phyloP scores from a whole-genome alignment of 495 filamentous ascomycete genomes.

The Cryomyces minteri region DNA sequence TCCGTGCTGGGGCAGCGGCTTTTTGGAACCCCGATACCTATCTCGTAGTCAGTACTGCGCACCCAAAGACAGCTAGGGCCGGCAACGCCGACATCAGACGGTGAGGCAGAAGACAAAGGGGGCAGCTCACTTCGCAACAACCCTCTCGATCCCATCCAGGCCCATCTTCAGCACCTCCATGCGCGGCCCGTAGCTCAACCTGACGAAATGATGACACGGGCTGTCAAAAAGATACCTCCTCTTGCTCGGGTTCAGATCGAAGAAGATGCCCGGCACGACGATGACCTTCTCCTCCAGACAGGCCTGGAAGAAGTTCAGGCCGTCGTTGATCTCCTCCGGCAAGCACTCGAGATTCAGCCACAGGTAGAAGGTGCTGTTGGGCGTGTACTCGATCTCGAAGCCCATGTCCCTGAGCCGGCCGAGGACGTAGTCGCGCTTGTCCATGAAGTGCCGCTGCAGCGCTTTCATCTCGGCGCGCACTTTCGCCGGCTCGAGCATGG shows the following conservation, averaged over 20 bases:
- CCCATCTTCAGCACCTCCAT: constrained; percentile 77
- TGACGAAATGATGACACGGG: constrained; percentile 86
- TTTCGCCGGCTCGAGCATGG: constrained; percentile 70
- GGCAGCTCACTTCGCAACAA: constrained; percentile 39
- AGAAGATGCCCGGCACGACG: constrained; percentile 86
- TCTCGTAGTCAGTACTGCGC: too few species aligned
- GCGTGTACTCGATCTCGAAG: constrained; percentile 50
- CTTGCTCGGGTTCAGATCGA: constrained; percentile 76
- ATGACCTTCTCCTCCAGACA: constrained; percentile 86
- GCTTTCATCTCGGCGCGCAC: constrained; percentile 80
- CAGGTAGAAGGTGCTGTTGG: constrained; percentile 87
- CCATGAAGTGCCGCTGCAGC: constrained; percentile 70
- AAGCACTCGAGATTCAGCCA: constrained; percentile 52
- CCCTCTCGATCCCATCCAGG: constrained; percentile 75
- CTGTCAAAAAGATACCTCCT: constrained; percentile 83
- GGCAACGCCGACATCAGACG: too few species aligned
- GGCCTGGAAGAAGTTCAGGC: constrained; percentile 90
- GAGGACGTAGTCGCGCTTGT: constrained; percentile 82
- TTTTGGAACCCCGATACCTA: too few species aligned
- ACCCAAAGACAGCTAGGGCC: too few species aligned
- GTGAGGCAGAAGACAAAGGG: too few species aligned
- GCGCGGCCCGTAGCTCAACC: constrained; percentile 76
- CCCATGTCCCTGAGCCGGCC: constrained; percentile 61
- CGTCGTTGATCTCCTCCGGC: constrained; percentile 66
- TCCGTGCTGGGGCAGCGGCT: too few species aligned